A percentile compares a stretch with the other conserved stretches of the same genome.
These are phyloP conservation scores for Pseudogymnoascus sp. DNA, from an alignment of 2,329 filamentous ascomycete species.

Conservation along the genomic window DNA sequence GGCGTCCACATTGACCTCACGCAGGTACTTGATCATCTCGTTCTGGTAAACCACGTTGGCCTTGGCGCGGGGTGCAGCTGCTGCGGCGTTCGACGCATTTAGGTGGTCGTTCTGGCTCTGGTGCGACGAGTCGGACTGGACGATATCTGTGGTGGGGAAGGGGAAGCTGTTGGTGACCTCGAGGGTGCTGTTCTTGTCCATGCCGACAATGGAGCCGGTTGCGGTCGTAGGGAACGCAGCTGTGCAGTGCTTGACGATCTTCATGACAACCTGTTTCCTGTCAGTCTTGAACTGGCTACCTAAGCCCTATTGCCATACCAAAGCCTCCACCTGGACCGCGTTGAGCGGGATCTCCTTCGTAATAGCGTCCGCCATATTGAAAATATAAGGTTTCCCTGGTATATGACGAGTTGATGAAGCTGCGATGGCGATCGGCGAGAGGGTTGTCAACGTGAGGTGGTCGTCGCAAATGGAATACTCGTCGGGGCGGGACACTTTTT, in stretches of 20 bases:
- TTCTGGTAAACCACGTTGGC: conserved; percentile 80
- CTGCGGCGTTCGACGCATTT: conserved; percentile 63
- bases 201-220: conserved; percentile 85
- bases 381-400: conserved; percentile 9
- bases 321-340: conserved; percentile 87
- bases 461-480: conserved; percentile 8
- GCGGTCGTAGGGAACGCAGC: conserved; percentile 80
- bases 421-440: neutral
- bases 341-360: conserved; percentile 65
- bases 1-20: conserved; percentile 96
- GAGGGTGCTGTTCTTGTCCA: conserved; percentile 75
- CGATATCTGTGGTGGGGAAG: conserved; percentile 75
- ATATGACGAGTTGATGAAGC: conserved; percentile 4
- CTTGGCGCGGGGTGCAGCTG: conserved; percentile 86
- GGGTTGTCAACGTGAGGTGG: conserved; percentile 3
- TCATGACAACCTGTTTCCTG: conserved; percentile 72
- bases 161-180: conserved; percentile 94
- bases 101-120: conserved; percentile 60
- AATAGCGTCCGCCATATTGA: conserved; percentile 48
- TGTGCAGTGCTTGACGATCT: conserved; percentile 94
- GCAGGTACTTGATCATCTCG: conserved; percentile 94
- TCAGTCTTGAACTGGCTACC: conserved; percentile 24
- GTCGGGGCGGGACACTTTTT: conserved; percentile 9
- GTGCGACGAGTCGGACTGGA: conserved; percentile 46
- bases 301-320: conserved; percentile 55